Base-by-base conservation (phyloP, 2,329 filamentous ascomycete species). In the Aureobasidium sp. region DNA sequence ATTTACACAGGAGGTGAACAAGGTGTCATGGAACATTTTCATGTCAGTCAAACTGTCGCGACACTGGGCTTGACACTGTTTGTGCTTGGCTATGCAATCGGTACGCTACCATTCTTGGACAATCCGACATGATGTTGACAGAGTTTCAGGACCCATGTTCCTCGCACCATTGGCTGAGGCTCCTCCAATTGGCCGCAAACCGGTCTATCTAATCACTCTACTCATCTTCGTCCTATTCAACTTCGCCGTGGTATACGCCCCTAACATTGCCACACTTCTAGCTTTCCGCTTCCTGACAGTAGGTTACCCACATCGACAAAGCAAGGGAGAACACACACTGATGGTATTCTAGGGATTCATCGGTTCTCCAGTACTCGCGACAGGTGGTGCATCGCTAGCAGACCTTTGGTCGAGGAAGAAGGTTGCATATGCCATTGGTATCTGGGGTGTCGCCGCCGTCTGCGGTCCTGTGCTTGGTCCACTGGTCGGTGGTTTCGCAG, bases 201-300 rank as follows among this genome's bases (percentile, higher is more conserved):
- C 76, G 1, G 74, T 79, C 15, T 83, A 83, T 68, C 72, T 82
- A 17, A 69, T 70, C 3, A 82, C 80, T 0, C 72, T 82, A 5
- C 67, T 75, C 2, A 66, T 80, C 7, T 83, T 83, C 68, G 75
- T 80, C 41, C 74, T 80, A 37, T 72, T 84, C 53, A 75, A 80
- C 77, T 2, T 72, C 79, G n/a, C 77, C 78, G 0, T 62, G n/a
- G 42, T 62, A 3, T 62, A 62, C 17, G 60, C 60, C 13, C 72
- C 71, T 39, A 83, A 82, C 64, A 77, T 84, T 53, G 78, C 76
- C 6, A 81, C 80, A 71, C 39, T 85, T 0, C 70, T 84, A 0
- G 78, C 75, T 1, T 77, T 84, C 44, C 77, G 81, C 5, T 83
- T 82, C 66, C 64, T 83, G 0, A 78, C 77, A 20, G 20, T 20